Conservation (phyloP, 1,284 basidiomycete genomes). For the Malassezia arunalokei region DNA sequence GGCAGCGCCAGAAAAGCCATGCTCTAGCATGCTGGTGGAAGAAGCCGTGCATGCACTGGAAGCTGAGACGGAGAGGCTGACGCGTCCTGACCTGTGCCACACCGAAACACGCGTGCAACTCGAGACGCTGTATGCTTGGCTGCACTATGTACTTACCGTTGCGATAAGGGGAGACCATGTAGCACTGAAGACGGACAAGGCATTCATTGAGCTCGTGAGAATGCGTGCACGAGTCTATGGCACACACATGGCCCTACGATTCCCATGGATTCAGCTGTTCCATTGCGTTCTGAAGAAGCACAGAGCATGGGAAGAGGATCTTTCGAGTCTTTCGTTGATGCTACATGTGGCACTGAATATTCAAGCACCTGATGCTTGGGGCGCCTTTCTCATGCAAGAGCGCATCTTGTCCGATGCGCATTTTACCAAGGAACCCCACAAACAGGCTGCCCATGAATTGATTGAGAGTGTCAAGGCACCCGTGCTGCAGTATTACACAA, state of each 20-base stretch:
- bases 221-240: background rate
- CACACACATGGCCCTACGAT: background rate
- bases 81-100: background rate
- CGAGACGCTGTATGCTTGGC: conserved; percentile 64
- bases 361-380: conserved; percentile 17
- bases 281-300: background rate
- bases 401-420: conserved; percentile 23
- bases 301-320: background rate
- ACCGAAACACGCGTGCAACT: conserved; percentile 48
- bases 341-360: conserved; percentile 14
- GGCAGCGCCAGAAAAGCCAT: conserved; percentile 38
- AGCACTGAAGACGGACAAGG: background rate
- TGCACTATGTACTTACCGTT: conserved; percentile 54
- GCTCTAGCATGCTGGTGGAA: conserved; percentile 53
- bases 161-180: conserved; percentile 25
- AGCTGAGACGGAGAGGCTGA: conserved; percentile 51
- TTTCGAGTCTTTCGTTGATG: background rate
- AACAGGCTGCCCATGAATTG: conserved; percentile 21
- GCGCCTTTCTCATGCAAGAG: conserved; percentile 24
- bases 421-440: conserved; percentile 25
- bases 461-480: conserved; percentile 2
- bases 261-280: no score
- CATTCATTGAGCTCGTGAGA: background rate
- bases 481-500: conserved; percentile 30
- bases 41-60: conserved; percentile 62